Evolutionary conservation across 257 asterid genomes (phyloP).

Genomic region (Apocynum venetum): DNA sequence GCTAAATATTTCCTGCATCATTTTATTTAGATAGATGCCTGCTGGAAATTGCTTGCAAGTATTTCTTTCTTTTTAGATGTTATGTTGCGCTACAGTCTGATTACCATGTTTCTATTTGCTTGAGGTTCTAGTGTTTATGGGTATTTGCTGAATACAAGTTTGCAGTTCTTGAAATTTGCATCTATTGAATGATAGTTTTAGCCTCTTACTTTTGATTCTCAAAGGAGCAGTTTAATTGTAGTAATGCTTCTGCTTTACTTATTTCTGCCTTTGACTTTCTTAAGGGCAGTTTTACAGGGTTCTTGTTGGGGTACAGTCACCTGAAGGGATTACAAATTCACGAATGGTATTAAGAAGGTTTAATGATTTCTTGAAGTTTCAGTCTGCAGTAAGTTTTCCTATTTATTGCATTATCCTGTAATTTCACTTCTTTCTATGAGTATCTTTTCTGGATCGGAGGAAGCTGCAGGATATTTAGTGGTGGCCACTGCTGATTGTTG

Average conservation of each 20-base stretch:
- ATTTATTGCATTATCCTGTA: not conserved
- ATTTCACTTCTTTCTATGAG: not conserved
- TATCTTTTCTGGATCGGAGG: not conserved
- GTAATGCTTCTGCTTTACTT: not conserved
- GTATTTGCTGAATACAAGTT: not conserved
- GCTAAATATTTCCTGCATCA: not conserved
- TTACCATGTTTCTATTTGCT: not conserved
- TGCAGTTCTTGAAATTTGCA: not conserved
- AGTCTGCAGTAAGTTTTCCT: slow-evolving; percentile 70
- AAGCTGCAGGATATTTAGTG: not conserved
- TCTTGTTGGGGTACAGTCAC: slow-evolving; percentile 87
- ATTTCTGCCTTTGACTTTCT: slow-evolving; percentile 30
- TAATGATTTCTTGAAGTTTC: slow-evolving; percentile 87
- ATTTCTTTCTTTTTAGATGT: not conserved
- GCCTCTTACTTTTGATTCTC: not conserved
- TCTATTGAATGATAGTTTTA: not conserved
- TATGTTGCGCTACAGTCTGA: not conserved
- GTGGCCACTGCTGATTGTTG: not conserved
- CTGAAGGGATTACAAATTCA: slow-evolving; percentile 75
- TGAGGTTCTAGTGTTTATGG: not conserved
- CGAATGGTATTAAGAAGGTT: slow-evolving; percentile 87
- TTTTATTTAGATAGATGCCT: not conserved
- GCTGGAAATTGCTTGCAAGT: not conserved
- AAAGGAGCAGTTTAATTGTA: not conserved
- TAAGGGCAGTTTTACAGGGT: slow-evolving; percentile 95